phyloP scores from a whole-genome alignment of 2,329 filamentous ascomycete genomes.

The Microdochium nivale region DNA sequence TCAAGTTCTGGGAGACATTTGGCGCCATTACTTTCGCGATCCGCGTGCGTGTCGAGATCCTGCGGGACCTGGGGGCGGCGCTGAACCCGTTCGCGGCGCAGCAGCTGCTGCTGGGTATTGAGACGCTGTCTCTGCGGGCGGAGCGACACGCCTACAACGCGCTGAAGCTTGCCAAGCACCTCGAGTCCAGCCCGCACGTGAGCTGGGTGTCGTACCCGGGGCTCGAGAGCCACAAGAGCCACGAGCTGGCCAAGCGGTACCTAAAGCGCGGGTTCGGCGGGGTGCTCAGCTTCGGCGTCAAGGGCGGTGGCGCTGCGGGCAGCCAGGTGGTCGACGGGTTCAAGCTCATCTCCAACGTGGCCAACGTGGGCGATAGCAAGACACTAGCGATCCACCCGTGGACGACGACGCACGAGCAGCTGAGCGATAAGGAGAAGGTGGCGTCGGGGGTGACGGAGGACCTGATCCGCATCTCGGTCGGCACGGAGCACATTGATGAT shows the following conservation, averaged over 20 bases:
- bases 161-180: conserved; percentile 68
- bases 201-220: conserved; percentile 93
- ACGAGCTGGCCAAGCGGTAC: conserved; percentile 79
- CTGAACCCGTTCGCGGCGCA: conserved; percentile 90
- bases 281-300: conserved; percentile 88
- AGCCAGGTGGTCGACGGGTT: conserved; percentile 87
- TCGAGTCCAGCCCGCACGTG: conserved; percentile 76
- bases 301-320: conserved; percentile 76
- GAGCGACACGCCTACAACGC: conserved; percentile 86
- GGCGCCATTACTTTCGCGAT: conserved; percentile 76
- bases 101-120: conserved; percentile 79
- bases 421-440: conserved; percentile 67
- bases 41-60: conserved; percentile 78
- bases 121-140: conserved; percentile 79
- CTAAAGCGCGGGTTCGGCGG: conserved; percentile 78
- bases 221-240: conserved; percentile 70
- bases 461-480: conserved; percentile 89
- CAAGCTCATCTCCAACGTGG: conserved; percentile 90
- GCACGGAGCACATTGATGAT: conserved; percentile 94
- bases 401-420: conserved; percentile 91
- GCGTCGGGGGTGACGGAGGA: conserved; percentile 82
- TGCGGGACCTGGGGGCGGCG: conserved; percentile 74
- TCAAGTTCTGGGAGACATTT: conserved; percentile 93
- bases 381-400: conserved; percentile 92
- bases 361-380: conserved; percentile 94